Evolutionary conservation across 2,329 filamentous ascomycete species (phyloP).

Genomic region (Cryphonectria carpinicola): DNA sequence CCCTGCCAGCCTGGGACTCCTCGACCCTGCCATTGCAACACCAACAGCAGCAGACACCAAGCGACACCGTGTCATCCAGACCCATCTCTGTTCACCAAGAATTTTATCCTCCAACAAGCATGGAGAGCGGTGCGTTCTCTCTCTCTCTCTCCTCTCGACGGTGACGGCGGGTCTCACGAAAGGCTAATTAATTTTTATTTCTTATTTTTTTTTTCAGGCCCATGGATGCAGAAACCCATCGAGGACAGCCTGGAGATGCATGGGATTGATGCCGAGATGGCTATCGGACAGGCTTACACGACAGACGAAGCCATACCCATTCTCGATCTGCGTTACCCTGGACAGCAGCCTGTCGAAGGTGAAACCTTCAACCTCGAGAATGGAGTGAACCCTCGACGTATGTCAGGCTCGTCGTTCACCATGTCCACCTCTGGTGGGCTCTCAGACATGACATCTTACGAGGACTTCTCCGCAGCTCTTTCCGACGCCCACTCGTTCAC

Average conservation of each 20-base stretch:
- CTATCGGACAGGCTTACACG: constrained; percentile 65
- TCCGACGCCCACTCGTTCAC: constrained; percentile 70
- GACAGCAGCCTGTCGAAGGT: constrained; percentile 50
- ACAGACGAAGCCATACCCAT: constrained; percentile 67
- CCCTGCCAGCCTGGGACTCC: constrained; percentile 61
- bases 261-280: constrained; percentile 59
- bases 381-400: constrained; percentile 60
- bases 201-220: constrained; percentile 39
- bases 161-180: constrained; percentile 21
- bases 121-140: constrained; percentile 53
- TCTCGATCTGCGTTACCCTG: constrained; percentile 60
- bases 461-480: constrained; percentile 69
- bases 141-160: background rate
- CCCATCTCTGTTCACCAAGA: constrained; percentile 63
- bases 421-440: constrained; percentile 69
- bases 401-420: constrained; percentile 75
- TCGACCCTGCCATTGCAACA: constrained; percentile 51
- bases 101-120: constrained; percentile 55
- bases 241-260: constrained; percentile 62
- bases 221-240: constrained; percentile 59
- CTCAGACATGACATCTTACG: constrained; percentile 71
- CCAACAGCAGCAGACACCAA: constrained; percentile 43
- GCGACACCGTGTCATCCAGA: constrained; percentile 55
- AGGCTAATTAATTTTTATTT: constrained; percentile 33
- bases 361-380: constrained; percentile 56